Base-by-base conservation (phyloP, 176 grass and related monocot species). In the Urochloa ruziziensis region DNA sequence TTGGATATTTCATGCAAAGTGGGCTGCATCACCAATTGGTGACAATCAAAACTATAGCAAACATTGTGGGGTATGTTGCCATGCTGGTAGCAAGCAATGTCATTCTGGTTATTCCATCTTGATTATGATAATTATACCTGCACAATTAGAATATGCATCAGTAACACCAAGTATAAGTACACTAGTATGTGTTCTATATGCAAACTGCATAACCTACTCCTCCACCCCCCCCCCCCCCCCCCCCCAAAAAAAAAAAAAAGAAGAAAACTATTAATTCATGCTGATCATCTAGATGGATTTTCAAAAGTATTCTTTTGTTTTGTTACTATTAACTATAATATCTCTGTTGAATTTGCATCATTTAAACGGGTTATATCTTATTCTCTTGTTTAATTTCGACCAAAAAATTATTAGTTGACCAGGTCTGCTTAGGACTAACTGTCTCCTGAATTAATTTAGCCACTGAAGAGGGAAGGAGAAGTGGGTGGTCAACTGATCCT, bases 401-500 rank as follows among this genome's bases (percentile, higher is more conserved):
- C 18, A 52, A 49, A 48, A 16, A 49, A 49, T 5, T 49, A 4
- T 49, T 49, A 82, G 52, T 48, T 60, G 68, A 87, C 24, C 79
- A 61, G 28, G 44, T 59, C 16, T 18, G 52, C 24, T 54, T 44
- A 65, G 29, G 71, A 51, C 86, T 88, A 70, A 88, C 73, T 70
- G 3, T 88, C 43, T 83, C 33, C 65, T 83, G 24, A 88, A 71
- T 78, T 83, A 12, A 87, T 84, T 87, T 86, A 91, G 94, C 84
- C 49, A 71, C 75, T 71, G 89, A 94, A 67, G 94, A 97, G 54
- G 79, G 89, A 74, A 82, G 76, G 67, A 92, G 67, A 83, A 90
- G 77, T 80, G 89, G 86, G 74, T 94, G 94, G 90, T 39, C 83
- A 51, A 88, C 70, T 73, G 90, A 94, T 85, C 88, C 80, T 72